Percentiles rank a stretch among this genome's conserved stretches.
Conservation (phyloP, 2,329 filamentous ascomycete genomes). For the Zymoseptoria ardabiliae region DNA sequence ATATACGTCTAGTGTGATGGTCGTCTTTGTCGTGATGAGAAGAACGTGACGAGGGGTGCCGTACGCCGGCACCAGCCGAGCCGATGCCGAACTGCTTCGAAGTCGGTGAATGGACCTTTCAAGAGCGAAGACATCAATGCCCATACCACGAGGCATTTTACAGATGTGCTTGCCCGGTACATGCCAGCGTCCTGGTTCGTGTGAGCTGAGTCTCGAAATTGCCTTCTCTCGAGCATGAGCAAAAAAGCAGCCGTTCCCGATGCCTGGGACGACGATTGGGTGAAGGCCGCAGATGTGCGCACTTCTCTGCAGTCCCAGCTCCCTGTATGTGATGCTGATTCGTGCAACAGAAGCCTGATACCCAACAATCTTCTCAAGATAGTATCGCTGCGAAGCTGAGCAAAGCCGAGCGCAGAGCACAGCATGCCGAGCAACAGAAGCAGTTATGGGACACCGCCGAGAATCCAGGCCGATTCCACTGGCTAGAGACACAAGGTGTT, state of each 20-base stretch:
- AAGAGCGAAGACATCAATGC: not conserved
- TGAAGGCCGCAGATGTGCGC: conserved; percentile 63
- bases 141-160: not conserved
- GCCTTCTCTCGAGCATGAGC: conserved; percentile 29
- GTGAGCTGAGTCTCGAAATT: not conserved
- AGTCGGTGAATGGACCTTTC: not conserved
- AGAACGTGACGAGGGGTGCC: too few species aligned
- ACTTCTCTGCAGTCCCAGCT: not conserved
- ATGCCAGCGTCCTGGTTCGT: not conserved
- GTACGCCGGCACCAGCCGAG: not conserved
- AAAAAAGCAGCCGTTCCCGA: conserved; percentile 52
- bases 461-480: conserved; percentile 65
- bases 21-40: too few species aligned
- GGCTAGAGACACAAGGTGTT: conserved; percentile 56
- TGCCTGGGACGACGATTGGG: conserved; percentile 93
- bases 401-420: conserved; percentile 69
- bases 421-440: conserved; percentile 75
- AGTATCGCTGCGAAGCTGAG: conserved; percentile 48
- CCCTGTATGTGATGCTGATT: not conserved
- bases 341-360: conserved; percentile 32
- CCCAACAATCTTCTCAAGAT: conserved; percentile 23
- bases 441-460: conserved; percentile 90
- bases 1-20: too few species aligned
- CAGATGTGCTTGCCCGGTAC: not conserved
- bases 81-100: not conserved